phyloP scores from a whole-genome alignment of 1,284 basidiomycete genomes.

The Trichosporon ovoides region DNA sequence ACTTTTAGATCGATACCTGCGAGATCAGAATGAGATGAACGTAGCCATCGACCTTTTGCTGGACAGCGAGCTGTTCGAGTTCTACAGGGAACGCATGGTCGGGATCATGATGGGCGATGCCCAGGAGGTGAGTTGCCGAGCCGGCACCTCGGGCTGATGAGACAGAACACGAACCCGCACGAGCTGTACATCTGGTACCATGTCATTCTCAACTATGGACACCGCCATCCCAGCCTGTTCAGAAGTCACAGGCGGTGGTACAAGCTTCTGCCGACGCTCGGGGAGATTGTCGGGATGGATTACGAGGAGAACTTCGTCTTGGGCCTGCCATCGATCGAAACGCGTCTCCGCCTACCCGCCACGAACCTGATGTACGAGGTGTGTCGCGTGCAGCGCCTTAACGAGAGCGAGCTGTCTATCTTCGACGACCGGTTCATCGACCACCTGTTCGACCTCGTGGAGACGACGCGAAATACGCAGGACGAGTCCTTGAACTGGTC shows the following conservation, averaged over 20 bases:
- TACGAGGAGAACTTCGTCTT: conserved; percentile 43
- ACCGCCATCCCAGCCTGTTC: conserved; percentile 63
- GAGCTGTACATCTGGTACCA: conserved; percentile 73
- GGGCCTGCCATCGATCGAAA: conserved; percentile 63
- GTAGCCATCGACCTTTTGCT: conserved; percentile 70
- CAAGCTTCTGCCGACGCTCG: conserved; percentile 68
- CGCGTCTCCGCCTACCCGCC: conserved; percentile 65
- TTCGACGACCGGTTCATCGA: conserved; percentile 83
- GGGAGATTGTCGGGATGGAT: conserved; percentile 51
- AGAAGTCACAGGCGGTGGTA: conserved; percentile 75
- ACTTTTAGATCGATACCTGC: conserved; percentile 70
- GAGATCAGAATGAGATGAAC: conserved; percentile 70
- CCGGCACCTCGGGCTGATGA: neutral
- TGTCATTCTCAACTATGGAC: conserved; percentile 69
- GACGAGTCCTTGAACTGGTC: conserved; percentile 93
- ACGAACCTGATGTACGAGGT: conserved; percentile 81
- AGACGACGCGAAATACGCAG: conserved; percentile 79
- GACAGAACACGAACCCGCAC: conserved; percentile 80
- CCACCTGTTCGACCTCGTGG: conserved; percentile 86
- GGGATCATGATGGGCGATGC: conserved; percentile 65
- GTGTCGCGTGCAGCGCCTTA: conserved; percentile 78
- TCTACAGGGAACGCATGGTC: conserved; percentile 83
- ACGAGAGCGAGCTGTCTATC: conserved; percentile 61
- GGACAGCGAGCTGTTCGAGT: conserved; percentile 75
- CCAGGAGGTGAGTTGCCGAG: conserved; percentile 55